A percentile compares a stretch with the other conserved stretches of the same genome.
Evolutionary conservation across 768 basidiomycete species (phyloP).

Genomic region (Mycena latifolia): DNA sequence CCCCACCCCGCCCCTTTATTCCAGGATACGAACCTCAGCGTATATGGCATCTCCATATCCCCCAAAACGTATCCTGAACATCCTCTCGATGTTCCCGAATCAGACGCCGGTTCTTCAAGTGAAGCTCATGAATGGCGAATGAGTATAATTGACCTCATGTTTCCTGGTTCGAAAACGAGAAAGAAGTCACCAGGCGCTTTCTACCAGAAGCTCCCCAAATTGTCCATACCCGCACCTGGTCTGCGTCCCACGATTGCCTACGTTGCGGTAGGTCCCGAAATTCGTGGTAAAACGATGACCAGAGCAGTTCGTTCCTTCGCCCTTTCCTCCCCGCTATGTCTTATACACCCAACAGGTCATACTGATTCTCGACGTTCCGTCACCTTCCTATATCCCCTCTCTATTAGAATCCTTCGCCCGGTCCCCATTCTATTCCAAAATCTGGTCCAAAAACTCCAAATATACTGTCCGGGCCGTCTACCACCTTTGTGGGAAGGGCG

Average conservation of each 20-base stretch:
- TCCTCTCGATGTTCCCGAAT: too few species aligned
- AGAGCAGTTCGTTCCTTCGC: constrained; percentile 45
- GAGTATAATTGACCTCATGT: too few species aligned
- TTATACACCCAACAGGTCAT: constrained; percentile 56
- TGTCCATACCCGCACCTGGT: too few species aligned
- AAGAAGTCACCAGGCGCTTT: too few species aligned
- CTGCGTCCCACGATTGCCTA: too few species aligned
- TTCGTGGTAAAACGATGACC: too few species aligned
- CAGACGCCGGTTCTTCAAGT: background rate
- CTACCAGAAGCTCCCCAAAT: too few species aligned
- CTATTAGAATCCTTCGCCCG: constrained; percentile 60
- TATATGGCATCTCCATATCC: background rate
- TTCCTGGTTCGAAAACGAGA: too few species aligned
- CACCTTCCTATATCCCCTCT: constrained; percentile 63
- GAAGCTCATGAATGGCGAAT: background rate
- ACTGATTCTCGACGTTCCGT: constrained; percentile 80
- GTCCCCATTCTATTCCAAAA: constrained; percentile 59
- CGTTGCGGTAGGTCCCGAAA: too few species aligned
- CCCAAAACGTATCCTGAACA: background rate
- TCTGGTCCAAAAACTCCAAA: constrained; percentile 56
- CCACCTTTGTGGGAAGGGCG: constrained; percentile 78
- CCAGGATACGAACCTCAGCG: background rate
- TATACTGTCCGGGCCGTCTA: constrained; percentile 67
- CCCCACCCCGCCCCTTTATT: background rate
- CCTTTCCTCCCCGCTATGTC: constrained; percentile 2